Evolutionary conservation across 2,329 filamentous ascomycete species (phyloP), one percentile per base, ranked within the genome.

Genomic region (Lasiodiplodia theobromae): DNA sequence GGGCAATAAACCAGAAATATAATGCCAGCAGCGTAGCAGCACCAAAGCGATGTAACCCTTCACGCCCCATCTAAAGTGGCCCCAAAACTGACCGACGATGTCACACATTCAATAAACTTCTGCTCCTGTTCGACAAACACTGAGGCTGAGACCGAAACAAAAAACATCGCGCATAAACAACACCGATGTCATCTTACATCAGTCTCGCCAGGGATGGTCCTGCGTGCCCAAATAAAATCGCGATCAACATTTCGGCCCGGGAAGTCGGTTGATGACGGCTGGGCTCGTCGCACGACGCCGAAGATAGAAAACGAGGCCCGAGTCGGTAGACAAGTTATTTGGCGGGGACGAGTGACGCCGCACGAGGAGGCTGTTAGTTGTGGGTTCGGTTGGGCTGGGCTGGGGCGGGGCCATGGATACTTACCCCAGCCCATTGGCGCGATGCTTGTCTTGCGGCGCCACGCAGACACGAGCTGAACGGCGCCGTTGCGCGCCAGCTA

Each of bases 111-210:
- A 56, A 56, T 56, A 37, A n/a, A n/a, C 18, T n/a, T 4, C 12
- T 6, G 4, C 8, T 8, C 52, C 2, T 10, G n/a, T 56, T 56
- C 28, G 18, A 18, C 31, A 10, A 8, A 53, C 12, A 38, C 23
- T 34, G 5, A 37, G 54, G 54, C 54, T 34, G 34, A 38, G 25
- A n/a, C 31, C 18, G 40, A 49, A 51, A 51, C 58, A 63, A 16
- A 40, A 47, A 28, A 34, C 16, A 31, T 31, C n/a, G 58, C 58
- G 58, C 58, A 63, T 63, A 18, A 16, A 52, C 10, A 23, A 18
- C 25, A 21, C 4, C 44, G 44, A 63, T 63, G 60, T 64, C 60
- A 52, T 64, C 60, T 64, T 52, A 52, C 60, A 64, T 64, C 60
- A 64, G 10, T 11, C n/a, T 23, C 1, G 12, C 28, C 60, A 52